Evolutionary conservation across 2,329 filamentous ascomycete species (phyloP).

Genomic region (Basipetospora chlamydospora): DNA sequence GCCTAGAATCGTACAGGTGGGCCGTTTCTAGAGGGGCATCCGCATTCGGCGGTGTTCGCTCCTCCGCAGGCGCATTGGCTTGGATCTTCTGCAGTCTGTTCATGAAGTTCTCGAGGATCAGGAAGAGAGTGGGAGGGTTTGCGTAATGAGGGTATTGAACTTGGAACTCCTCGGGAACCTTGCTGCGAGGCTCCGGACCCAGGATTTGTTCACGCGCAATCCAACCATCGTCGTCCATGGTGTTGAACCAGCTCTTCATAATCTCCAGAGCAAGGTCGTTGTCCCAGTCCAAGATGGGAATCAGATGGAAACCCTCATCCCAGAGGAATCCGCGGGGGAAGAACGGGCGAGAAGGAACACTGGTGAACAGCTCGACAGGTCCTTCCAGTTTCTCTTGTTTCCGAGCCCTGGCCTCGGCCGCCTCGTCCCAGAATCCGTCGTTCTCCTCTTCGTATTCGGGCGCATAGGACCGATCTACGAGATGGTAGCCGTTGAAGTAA

Average conservation of each 20-base stretch:
- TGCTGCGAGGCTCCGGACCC: slow-evolving; percentile 80
- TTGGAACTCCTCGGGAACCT: slow-evolving; percentile 86
- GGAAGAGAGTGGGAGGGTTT: slow-evolving; percentile 88
- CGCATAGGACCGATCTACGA: slow-evolving; percentile 86
- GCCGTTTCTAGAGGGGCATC: slow-evolving; percentile 8
- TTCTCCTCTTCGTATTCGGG: slow-evolving; percentile 88
- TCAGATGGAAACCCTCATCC: slow-evolving; percentile 94
- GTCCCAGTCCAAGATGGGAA: slow-evolving; percentile 89
- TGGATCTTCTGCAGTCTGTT: slow-evolving; percentile 54
- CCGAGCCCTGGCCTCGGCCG: slow-evolving; percentile 61
- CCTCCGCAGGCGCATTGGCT: slow-evolving; percentile 19
- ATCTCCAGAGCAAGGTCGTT: slow-evolving; percentile 77
- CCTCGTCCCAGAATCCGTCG: slow-evolving; percentile 90
- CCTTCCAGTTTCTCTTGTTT: slow-evolving; percentile 59
- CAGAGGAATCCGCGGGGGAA: slow-evolving; percentile 94
- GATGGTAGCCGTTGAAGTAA: slow-evolving; percentile 79
- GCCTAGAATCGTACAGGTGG: slow-evolving; percentile 51
- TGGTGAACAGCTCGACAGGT: slow-evolving; percentile 79
- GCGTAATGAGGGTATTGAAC: slow-evolving; percentile 95
- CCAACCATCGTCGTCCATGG: slow-evolving; percentile 96
- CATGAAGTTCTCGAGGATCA: slow-evolving; percentile 73
- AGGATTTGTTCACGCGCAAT: slow-evolving; percentile 94
- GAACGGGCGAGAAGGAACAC: slow-evolving; percentile 83
- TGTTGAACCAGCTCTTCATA: slow-evolving; percentile 85
- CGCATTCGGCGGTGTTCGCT: slow-evolving; percentile 5